Evolutionary conservation across 495 filamentous ascomycete genomes (phyloP).

Genomic region (Podospora pseudopauciseta): DNA sequence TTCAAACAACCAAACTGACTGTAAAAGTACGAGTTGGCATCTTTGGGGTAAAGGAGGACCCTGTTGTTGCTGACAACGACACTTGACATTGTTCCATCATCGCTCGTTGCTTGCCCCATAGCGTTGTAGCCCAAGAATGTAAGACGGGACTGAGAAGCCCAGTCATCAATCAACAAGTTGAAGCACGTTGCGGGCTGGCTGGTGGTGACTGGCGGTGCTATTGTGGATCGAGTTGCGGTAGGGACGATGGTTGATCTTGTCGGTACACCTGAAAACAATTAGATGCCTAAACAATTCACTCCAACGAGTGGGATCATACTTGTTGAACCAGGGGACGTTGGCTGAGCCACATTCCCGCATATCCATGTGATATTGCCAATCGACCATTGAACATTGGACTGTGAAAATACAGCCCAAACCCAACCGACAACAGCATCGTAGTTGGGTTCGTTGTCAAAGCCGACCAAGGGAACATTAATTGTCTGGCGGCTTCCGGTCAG

Average conservation of each 20-base stretch:
- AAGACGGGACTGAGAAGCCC: conserved; percentile 59
- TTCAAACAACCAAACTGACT: conserved; percentile 55
- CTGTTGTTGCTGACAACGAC: conserved; percentile 48
- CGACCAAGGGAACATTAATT: conserved; percentile 50
- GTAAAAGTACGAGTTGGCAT: conserved; percentile 56
- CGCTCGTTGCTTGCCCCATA: conserved; percentile 53
- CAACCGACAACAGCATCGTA: conserved; percentile 49
- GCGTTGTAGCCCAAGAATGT: conserved; percentile 65
- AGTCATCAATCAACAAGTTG: conserved; percentile 58
- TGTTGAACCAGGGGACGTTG: conserved; percentile 18
- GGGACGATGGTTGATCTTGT: conserved; percentile 17
- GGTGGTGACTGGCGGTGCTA: conserved; percentile 16
- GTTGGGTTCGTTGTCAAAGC: conserved; percentile 49
- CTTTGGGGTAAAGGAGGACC: conserved; percentile 50
- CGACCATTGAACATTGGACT: conserved; percentile 43
- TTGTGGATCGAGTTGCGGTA: conserved; percentile 20
- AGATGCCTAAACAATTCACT: background rate
- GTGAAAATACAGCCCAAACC: conserved; percentile 51
- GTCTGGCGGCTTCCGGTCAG: conserved; percentile 52
- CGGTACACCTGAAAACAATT: conserved; percentile 10
- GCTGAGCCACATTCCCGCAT: conserved; percentile 34
- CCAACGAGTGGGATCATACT: conserved; percentile 15
- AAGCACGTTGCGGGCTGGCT: conserved; percentile 40
- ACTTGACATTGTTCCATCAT: conserved; percentile 58
- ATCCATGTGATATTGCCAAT: conserved; percentile 51